Percentiles rank a stretch among this genome's conserved stretches.
Conservation (phyloP, 148 eudicot genomes). For the Limonium bicolor region DNA sequence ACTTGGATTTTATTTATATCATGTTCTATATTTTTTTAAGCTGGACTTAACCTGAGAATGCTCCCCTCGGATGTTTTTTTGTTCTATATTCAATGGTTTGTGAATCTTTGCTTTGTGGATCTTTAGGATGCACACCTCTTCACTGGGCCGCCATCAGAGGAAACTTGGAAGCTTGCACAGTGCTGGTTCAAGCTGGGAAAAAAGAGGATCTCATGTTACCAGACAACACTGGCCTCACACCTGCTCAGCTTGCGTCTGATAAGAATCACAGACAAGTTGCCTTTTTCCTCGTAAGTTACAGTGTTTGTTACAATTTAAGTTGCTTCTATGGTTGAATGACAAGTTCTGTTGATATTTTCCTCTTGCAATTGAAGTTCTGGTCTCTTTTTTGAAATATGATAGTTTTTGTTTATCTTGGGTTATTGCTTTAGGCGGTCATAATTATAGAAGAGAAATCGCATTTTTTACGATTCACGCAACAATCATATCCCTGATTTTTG, state of each 20-base stretch:
- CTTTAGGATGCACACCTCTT: conserved; percentile 91
- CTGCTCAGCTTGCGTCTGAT: conserved; percentile 96
- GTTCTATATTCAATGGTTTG: background rate
- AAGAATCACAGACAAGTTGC: conserved; percentile 99
- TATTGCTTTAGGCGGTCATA: no score
- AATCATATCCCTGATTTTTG: no score
- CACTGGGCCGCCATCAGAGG: conserved; percentile 99
- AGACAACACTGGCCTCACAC: conserved; percentile 89
- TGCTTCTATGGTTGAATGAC: no score
- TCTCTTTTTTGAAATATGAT: no score
- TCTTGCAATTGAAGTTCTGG: no score
- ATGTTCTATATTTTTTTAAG: background rate
- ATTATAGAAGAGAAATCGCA: no score
- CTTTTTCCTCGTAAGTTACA: conserved; percentile 96
- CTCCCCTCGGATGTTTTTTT: background rate
- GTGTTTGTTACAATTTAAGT: no score
- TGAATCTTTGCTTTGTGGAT: conserved; percentile 1
- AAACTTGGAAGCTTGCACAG: conserved; percentile 95
- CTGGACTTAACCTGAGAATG: no score
- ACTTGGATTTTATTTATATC: conserved; percentile 2
- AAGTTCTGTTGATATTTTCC: no score
- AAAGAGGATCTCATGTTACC: conserved; percentile 79
- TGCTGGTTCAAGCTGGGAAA: conserved; percentile 95
- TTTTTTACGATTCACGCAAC: no score
- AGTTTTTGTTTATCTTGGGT: no score